Base-by-base conservation (phyloP, 306 rosid genomes). In the Quercus ilex region DNA sequence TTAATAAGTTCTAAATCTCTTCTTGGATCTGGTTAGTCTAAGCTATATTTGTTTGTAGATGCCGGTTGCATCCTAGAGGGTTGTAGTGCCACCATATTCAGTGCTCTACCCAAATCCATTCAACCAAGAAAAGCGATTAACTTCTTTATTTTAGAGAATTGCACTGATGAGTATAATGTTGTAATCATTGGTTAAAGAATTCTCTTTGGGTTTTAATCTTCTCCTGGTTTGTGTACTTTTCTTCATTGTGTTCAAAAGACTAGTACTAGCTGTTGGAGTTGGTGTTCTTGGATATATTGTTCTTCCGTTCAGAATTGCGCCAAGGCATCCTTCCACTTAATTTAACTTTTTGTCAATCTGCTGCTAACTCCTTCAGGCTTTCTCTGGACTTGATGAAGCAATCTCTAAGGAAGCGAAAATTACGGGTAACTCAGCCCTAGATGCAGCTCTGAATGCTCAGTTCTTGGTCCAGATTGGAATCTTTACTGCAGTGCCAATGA, bases 381-480 rank as follows among this genome's bases (percentile, higher is more conserved):
- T 95, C 72, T 89, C 99, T 57, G 98, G 99, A 85, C 87, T 91
- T 73, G 99, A 93, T 79, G 86, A 86, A 79, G 49, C 74, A 72
- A 87, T 95, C 80, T 86, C 96, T 3, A 53, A 18, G 4, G 1
- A 76, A 82, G 98, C 97, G 77, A 84, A 76, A 83, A 1, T 62
- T 68, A 21, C 49, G 83, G 99, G 99, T 80, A 95, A 85, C 88
- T 88, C 94, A 70, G 94, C 99, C 76, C 84, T 93, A 73, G 78
- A 91, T 87, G 92, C 97, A 8, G 99, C 90, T 86, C 71, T 95
- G 80, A 95, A 95, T 93, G 92, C 99, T 76, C 99, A 93, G 74
- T 95, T 95, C 87, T 83, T 95, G 90, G 93, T 95, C 28, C 99
- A 95, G 90, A 95, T 95, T 85, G 96, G 99, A 65, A 86, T 95